Percentiles rank a stretch among this genome's conserved stretches.
Conservation (phyloP, 371 early-diverging fungal species). For the Circinella umbellata region DNA sequence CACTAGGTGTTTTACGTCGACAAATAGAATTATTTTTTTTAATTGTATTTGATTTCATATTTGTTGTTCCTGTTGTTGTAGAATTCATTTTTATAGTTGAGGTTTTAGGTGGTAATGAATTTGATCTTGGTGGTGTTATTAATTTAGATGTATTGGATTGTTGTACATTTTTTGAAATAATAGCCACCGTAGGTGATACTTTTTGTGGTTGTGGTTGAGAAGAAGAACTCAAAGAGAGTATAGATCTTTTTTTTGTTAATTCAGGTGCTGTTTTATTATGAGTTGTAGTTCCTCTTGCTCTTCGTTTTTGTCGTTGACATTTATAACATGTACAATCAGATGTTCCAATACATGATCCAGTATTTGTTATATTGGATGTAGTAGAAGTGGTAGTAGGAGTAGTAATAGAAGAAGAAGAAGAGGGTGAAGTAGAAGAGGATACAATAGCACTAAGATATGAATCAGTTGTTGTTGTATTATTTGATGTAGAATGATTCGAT, state of each 20-base stretch:
- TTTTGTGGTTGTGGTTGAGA: not conserved
- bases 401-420: constrained; percentile 3
- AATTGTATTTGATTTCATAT: not conserved
- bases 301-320: constrained; percentile 50
- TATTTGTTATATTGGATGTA: too few species aligned
- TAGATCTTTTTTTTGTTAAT: constrained; percentile 7
- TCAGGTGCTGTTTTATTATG: constrained; percentile 13
- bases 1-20: constrained; percentile 43
- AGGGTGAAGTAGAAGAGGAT: constrained; percentile 16
- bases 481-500: too few species aligned
- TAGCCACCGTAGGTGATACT: not conserved
- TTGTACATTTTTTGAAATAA: too few species aligned
- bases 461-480: constrained; percentile 16
- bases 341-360: not conserved
- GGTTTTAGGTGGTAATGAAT: not conserved
- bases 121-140: too few species aligned
- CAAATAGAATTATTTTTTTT: constrained; percentile 12
- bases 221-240: not conserved
- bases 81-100: not conserved
- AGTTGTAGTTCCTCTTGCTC: constrained; percentile 24
- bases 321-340: constrained; percentile 46
- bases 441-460: constrained; percentile 32
- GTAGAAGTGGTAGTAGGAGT: too few species aligned
- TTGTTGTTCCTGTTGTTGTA: constrained; percentile 4
- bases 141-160: too few species aligned